These are phyloP conservation scores for Claviceps spartinae DNA, from an alignment of 2,329 filamentous ascomycete species.

Conservation along the genomic window DNA sequence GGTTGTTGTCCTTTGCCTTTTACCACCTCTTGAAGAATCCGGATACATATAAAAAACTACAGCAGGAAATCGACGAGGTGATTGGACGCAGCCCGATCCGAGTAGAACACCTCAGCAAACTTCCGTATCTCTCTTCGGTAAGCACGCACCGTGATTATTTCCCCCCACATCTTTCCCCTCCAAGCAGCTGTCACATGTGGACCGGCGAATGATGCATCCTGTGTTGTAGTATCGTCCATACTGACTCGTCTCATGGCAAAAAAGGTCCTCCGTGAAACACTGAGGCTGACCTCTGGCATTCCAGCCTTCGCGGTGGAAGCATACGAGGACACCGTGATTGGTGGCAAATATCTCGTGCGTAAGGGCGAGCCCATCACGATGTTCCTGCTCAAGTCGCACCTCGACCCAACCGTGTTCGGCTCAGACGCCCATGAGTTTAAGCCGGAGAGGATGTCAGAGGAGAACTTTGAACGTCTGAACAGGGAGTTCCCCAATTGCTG, in stretches of 20 bases:
- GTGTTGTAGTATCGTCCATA: too few species aligned
- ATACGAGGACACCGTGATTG: constrained; percentile 38
- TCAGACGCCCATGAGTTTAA: constrained; percentile 51
- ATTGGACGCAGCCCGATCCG: constrained; percentile 43
- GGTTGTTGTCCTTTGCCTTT: constrained; percentile 50
- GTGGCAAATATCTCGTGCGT: constrained; percentile 46
- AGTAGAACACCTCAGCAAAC: constrained; percentile 46
- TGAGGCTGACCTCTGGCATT: constrained; percentile 49
- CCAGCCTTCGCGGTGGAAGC: constrained; percentile 41
- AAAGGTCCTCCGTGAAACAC: constrained; percentile 47
- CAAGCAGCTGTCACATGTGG: too few species aligned
- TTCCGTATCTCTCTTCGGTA: constrained; percentile 51
- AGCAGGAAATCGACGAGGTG: constrained; percentile 54
- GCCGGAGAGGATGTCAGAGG: constrained; percentile 61
- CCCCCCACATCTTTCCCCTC: not conserved
- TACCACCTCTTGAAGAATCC: constrained; percentile 54
- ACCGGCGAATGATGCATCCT: too few species aligned
- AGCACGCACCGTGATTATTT: constrained; percentile 5
- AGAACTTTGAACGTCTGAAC: constrained; percentile 46
- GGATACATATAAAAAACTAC: constrained; percentile 43
- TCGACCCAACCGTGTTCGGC: constrained; percentile 51
- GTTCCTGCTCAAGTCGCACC: constrained; percentile 41
- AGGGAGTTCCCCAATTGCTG: constrained; percentile 48
- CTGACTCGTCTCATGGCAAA: not conserved
- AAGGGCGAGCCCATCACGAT: constrained; percentile 35